Evolutionary conservation across 164 flowering plant species (phyloP), one percentile per base, ranked within the genome.

Genomic region (Saururus chinensis): DNA sequence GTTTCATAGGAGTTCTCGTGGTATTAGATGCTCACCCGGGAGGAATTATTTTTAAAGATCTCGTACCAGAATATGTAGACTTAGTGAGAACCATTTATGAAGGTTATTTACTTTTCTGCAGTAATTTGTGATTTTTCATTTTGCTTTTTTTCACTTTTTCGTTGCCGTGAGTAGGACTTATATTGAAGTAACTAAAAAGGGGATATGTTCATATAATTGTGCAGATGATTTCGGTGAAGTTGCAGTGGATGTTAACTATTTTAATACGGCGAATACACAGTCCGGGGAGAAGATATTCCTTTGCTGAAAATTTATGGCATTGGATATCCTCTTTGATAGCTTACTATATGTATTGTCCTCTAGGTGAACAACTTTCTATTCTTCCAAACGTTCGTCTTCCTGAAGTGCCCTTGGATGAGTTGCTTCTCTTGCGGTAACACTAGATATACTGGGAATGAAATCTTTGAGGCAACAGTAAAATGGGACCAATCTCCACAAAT

Each of bases 151-250:
- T 13, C 17, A 19, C 13, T 30, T 25, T 54, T 49, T 49, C 9
- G 52, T 14, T 49, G 37, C 37, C 4, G 14, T 12, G 17, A 17
- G 49, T 12, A 8, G 17, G 14, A 45, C 7, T 0, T 45, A 7
- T 12, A 45, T 22, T 53, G 56, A 53, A n/a, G 1, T 19, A 19
- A 14, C 1, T 8, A 23, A 51, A 20, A 23, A 4, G 0, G 12
- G 40, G 16, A 22, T 30, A 17, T 22, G 24, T 22, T 35, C 8
- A n/a, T 53, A 10, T 37, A 45, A 9, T 16, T 66, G 22, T 59
- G 57, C 87, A 93, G 99, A 88, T 59, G 91, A 90, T 73, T 76
- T 93, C 37, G 99, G 99, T n/a, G 84, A 81, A 4, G 78, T 74
- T 40, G 95, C 68, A 24, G 84, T 80, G 54, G 99, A 93, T 73